Conservation (phyloP, 2,329 filamentous ascomycete genomes). For the Colletotrichum spaethianum region DNA sequence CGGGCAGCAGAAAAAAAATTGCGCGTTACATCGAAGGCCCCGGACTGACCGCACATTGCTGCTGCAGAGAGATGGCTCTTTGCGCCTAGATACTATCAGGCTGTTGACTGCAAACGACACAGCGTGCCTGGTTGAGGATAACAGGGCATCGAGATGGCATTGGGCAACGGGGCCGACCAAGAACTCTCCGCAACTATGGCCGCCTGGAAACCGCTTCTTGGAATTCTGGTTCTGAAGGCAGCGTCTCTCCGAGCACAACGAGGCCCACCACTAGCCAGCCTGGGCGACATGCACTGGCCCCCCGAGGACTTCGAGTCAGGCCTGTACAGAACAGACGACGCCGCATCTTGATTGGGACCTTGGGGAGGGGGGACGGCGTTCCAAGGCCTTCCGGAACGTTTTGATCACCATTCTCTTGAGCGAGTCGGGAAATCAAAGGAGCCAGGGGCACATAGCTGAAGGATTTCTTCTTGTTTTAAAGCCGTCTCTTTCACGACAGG, state of each 20-base stretch:
- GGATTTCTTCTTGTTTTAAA: constrained; percentile 34
- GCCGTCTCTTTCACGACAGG: constrained; percentile 25
- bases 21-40: not conserved
- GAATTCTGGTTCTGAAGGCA: no score
- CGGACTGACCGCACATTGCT: not conserved
- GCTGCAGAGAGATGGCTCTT: not conserved
- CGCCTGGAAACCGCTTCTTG: not conserved
- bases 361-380: constrained; percentile 4
- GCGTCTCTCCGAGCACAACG: no score
- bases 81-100: not conserved
- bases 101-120: not conserved
- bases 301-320: constrained; percentile 16
- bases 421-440: constrained; percentile 6
- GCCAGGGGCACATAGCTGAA: constrained; percentile 7
- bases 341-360: not conserved
- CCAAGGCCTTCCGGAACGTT: constrained; percentile 40
- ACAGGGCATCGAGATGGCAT: not conserved
- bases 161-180: not conserved
- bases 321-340: constrained; percentile 32
- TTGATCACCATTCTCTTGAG: constrained; percentile 23
- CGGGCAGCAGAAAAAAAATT: not conserved
- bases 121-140: not conserved
- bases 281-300: not conserved
- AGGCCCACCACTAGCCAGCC: no score
- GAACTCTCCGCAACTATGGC: not conserved